Percentiles rank a stretch among this genome's conserved stretches.
Conservation (phyloP, 2,329 filamentous ascomycete genomes). For the Metarhizium humberi region DNA sequence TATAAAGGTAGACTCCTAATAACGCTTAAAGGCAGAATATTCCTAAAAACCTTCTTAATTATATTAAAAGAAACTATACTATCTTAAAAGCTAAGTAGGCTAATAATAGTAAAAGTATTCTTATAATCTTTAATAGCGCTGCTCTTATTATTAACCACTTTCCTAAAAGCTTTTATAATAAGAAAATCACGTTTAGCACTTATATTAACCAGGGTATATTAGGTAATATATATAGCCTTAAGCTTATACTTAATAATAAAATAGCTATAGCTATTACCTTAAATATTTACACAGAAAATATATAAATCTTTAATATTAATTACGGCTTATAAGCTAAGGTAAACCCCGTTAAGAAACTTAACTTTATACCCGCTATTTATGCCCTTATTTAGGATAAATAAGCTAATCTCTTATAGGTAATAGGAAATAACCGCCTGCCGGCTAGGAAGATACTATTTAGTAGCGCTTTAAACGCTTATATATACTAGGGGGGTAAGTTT, state of each 20-base stretch:
- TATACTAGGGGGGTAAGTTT: background rate
- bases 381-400: background rate
- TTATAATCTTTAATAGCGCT: background rate
- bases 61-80: background rate
- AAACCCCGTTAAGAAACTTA: background rate
- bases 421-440: background rate
- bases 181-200: background rate
- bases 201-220: background rate
- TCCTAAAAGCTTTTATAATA: background rate
- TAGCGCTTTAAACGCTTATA: constrained; percentile 1
- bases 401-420: background rate
- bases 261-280: constrained; percentile 1
- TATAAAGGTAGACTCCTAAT: constrained; percentile 1
- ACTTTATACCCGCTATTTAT: background rate
- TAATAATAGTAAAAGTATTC: background rate
- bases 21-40: background rate
- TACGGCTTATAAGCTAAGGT: background rate
- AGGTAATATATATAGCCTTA: background rate
- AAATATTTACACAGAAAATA: background rate
- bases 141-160: constrained; percentile 4
- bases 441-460: background rate
- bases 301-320: background rate
- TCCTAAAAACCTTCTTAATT: background rate
- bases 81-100: background rate
- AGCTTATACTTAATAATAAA: background rate